Conservation (phyloP, 2,329 filamentous ascomycete species). For the Talaromyces verruculosus region DNA sequence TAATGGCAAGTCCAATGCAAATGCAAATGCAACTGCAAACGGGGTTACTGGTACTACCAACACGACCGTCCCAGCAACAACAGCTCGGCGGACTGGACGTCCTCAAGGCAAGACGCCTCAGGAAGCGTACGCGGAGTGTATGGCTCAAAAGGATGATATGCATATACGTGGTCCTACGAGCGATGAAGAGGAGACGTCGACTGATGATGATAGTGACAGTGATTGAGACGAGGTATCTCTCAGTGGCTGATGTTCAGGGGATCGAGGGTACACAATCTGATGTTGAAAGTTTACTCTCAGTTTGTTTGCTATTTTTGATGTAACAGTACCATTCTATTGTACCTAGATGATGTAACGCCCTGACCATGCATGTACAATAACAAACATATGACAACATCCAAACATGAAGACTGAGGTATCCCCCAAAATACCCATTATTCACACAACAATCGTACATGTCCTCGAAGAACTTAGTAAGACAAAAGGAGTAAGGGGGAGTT, state of each 20-base stretch:
- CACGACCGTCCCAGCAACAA: not conserved
- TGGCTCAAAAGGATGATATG: not conserved
- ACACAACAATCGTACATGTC: slow-evolving; percentile 12
- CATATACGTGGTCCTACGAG: slow-evolving; percentile 10
- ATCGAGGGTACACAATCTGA: not conserved
- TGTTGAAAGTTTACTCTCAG: not conserved
- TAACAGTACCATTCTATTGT: not conserved
- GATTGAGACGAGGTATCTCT: not conserved
- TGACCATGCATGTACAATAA: slow-evolving; percentile 14
- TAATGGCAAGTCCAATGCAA: not conserved
- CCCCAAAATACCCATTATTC: slow-evolving; percentile 8
- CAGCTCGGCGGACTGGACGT: not conserved
- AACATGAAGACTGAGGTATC: not conserved
- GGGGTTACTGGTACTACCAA: not conserved
- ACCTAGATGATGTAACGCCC: slow-evolving; percentile 9
- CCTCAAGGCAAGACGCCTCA: not conserved
- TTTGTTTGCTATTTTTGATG: not conserved
- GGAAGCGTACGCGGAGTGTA: slow-evolving; percentile 1
- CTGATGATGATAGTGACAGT: slow-evolving; percentile 12
- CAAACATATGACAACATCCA: slow-evolving; percentile 15
- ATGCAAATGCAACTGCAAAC: not conserved
- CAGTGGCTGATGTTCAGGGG: not conserved
- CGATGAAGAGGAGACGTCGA: not conserved
- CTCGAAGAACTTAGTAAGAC: not conserved
- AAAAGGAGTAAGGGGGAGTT: not conserved